Conservation (phyloP, 2,329 filamentous ascomycete species). For the Ambrosiella xylebori region DNA sequence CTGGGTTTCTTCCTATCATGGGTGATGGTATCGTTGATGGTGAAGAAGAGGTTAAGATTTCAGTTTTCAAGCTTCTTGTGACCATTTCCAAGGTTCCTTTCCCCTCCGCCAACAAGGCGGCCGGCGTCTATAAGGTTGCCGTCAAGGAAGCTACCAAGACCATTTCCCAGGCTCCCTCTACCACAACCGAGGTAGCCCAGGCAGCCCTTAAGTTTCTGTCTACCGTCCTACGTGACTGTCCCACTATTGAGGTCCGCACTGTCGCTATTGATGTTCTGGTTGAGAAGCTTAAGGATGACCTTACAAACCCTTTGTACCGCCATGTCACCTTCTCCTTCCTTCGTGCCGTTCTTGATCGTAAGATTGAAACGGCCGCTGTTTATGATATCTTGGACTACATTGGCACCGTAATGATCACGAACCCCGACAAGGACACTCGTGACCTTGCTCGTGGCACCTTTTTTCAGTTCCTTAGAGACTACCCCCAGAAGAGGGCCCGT, state of each 20-base stretch:
- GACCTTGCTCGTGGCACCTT: slow-evolving; percentile 80
- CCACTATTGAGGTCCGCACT: slow-evolving; percentile 60
- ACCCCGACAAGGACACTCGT: slow-evolving; percentile 74
- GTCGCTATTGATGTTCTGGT: slow-evolving; percentile 69
- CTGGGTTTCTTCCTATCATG: slow-evolving; percentile 74
- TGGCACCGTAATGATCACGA: slow-evolving; percentile 85
- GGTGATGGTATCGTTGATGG: slow-evolving; percentile 70
- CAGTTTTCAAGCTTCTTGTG: slow-evolving; percentile 68
- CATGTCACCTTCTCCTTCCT: slow-evolving; percentile 92
- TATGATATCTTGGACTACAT: slow-evolving; percentile 87
- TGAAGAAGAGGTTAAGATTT: slow-evolving; percentile 85
- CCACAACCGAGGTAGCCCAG: slow-evolving; percentile 69
- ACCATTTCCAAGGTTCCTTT: slow-evolving; percentile 75
- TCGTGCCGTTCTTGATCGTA: slow-evolving; percentile 68
- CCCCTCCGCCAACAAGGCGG: slow-evolving; percentile 39
- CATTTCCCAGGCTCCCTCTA: slow-evolving; percentile 60
- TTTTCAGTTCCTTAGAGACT: slow-evolving; percentile 86
- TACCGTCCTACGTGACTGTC: slow-evolving; percentile 65
- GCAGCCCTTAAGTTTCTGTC: slow-evolving; percentile 78
- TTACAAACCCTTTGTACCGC: slow-evolving; percentile 82
- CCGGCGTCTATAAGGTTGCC: slow-evolving; percentile 53
- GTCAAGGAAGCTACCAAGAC: slow-evolving; percentile 69
- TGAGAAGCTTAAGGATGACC: slow-evolving; percentile 64
- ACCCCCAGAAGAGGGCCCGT: slow-evolving; percentile 76
- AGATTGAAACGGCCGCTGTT: slow-evolving; percentile 67